Percentiles rank a stretch among this genome's conserved stretches.
Evolutionary conservation across 2,329 filamentous ascomycete species (phyloP).

Genomic region (Apiospora saccharicola): DNA sequence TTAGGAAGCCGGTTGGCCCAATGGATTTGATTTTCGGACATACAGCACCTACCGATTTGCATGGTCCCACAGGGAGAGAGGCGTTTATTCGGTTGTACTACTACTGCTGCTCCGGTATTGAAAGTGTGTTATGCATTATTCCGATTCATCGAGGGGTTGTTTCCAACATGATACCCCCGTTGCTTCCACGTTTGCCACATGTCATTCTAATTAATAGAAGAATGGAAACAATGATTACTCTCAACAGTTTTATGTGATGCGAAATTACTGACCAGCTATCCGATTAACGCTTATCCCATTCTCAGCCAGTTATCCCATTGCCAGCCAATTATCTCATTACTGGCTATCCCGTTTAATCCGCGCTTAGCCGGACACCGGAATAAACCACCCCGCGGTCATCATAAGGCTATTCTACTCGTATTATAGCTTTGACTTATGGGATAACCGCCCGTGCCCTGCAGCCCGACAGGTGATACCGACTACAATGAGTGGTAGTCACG

Average conservation of each 20-base stretch:
- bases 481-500: neutral
- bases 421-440: neutral
- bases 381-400: neutral
- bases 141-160: constrained; percentile 6
- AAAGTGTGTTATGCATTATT: constrained; percentile 3
- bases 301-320: too few relatives aligned
- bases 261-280: neutral
- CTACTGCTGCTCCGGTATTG: neutral
- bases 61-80: constrained; percentile 18
- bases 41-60: constrained; percentile 3
- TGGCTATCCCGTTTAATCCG: neutral
- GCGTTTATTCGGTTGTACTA: constrained; percentile 15
- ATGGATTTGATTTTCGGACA: neutral
- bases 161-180: constrained; percentile 18
- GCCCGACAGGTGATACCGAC: neutral
- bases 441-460: neutral
- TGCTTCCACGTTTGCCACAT: neutral
- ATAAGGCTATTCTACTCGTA: neutral
- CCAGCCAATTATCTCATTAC: neutral
- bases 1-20: neutral
- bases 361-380: neutral
- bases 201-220: constrained; percentile 17
- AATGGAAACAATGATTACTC: neutral
- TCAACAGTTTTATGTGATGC: neutral
- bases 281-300: neutral